These are phyloP conservation scores for Nephelium lappaceum DNA, from an alignment of 345 rosid genomes.

Conservation along the genomic window DNA sequence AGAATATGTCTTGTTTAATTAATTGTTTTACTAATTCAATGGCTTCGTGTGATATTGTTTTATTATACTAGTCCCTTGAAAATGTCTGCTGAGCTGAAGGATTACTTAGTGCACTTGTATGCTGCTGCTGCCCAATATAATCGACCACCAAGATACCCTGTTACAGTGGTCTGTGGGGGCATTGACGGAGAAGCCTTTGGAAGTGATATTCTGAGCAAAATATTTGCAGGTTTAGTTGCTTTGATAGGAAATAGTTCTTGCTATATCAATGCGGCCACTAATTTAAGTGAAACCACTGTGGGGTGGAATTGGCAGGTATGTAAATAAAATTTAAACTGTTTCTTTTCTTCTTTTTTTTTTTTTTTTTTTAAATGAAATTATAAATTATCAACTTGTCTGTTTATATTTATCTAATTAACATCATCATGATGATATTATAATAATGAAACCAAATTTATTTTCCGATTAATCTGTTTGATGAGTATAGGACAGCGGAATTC, in stretches of 20 bases:
- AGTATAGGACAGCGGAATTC: too few relatives aligned
- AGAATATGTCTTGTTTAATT: not conserved
- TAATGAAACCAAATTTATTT: too few relatives aligned
- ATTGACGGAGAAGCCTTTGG: conserved; percentile 27
- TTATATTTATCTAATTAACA: too few relatives aligned
- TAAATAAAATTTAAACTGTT: too few relatives aligned
- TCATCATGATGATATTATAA: too few relatives aligned
- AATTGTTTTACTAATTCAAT: not conserved
- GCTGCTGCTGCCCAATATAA: conserved; percentile 27
- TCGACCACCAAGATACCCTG: conserved; percentile 27
- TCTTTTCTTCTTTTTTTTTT: too few relatives aligned
- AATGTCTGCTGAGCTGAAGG: conserved; percentile 27
- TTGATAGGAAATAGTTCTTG: not conserved
- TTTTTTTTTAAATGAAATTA: too few relatives aligned
- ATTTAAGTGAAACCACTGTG: not conserved
- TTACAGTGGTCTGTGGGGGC: conserved; percentile 23
- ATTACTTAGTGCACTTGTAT: not conserved
- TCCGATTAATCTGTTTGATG: not conserved
- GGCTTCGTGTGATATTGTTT: not conserved
- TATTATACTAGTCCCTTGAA: conserved; percentile 34
- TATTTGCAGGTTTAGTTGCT: conserved; percentile 32
- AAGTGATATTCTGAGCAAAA: conserved; percentile 25
- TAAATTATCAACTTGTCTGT: too few relatives aligned
- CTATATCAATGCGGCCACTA: conserved; percentile 14
- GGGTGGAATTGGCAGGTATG: conserved; percentile 57